These are phyloP conservation scores for Fusarium hostae DNA, from an alignment of 2,329 filamentous ascomycete species.

Conservation along the genomic window DNA sequence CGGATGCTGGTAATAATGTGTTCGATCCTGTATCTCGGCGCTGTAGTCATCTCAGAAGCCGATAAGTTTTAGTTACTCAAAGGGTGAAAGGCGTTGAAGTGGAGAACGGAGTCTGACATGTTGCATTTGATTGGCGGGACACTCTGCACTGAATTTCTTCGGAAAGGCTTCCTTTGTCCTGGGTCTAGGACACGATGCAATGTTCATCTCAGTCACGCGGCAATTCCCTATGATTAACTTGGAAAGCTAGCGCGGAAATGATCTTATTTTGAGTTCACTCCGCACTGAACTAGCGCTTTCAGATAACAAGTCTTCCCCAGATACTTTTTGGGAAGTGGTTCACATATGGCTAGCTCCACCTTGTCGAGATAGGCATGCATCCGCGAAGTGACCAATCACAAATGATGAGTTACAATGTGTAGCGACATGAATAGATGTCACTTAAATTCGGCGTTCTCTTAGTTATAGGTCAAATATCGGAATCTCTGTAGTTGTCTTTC, in stretches of 20 bases:
- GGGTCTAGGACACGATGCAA: neutral
- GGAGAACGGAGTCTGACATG: neutral
- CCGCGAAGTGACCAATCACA: slow-evolving; percentile 11
- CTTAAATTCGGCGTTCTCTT: neutral
- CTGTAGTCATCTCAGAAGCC: neutral
- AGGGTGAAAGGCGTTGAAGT: neutral
- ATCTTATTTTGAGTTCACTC: neutral
- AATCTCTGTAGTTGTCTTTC: too few species aligned
- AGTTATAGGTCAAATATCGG: neutral
- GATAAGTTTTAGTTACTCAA: too few species aligned
- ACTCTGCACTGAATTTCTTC: neutral
- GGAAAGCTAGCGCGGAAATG: slow-evolving; percentile 12
- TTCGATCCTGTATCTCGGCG: slow-evolving; percentile 13
- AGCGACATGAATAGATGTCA: neutral
- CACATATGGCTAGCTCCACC: neutral
- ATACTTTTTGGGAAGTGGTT: neutral
- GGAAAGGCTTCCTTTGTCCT: neutral
- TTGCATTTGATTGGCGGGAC: neutral
- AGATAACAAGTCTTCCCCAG: neutral
- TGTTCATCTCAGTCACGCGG: neutral
- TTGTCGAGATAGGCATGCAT: slow-evolving; percentile 9
- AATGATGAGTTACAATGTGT: too few species aligned
- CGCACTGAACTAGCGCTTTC: neutral
- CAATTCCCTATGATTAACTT: accelerated
- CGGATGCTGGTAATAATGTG: neutral